phyloP scores from a whole-genome alignment of 2,329 filamentous ascomycete genomes.

The Sporothrix mexicana region DNA sequence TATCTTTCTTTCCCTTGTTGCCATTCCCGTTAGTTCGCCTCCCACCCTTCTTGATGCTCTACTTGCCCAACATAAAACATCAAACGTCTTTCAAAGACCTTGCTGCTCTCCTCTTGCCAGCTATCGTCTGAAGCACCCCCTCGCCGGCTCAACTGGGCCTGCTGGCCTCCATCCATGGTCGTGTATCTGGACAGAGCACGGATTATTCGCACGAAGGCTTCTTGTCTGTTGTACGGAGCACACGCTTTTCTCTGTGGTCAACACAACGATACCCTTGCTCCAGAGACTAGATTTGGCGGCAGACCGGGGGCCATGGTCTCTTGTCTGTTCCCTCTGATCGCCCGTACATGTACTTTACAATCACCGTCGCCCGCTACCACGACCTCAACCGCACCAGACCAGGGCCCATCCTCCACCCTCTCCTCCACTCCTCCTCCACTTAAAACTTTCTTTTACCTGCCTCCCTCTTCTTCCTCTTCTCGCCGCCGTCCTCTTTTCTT shows the following conservation, averaged over 20 bases:
- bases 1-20: not conserved
- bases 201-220: constrained; percentile 8
- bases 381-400: constrained; percentile 31
- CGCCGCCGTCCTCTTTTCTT: constrained; percentile 29
- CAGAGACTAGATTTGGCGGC: constrained; percentile 36
- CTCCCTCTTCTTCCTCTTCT: constrained; percentile 37
- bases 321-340: constrained; percentile 38
- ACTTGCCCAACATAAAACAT: constrained; percentile 1
- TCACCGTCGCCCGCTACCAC: constrained; percentile 28
- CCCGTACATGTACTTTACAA: constrained; percentile 37
- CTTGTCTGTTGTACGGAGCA: constrained; percentile 33
- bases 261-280: constrained; percentile 36
- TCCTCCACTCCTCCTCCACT: constrained; percentile 34
- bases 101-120: not conserved
- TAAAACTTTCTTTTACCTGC: constrained; percentile 37
- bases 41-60: not conserved
- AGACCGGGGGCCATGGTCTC: constrained; percentile 36
- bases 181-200: constrained; percentile 23
- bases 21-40: constrained; percentile 12
- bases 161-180: constrained; percentile 19
- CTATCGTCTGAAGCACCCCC: not conserved
- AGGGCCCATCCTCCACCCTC: constrained; percentile 30
- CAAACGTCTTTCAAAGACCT: not conserved
- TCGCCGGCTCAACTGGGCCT: not conserved
- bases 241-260: constrained; percentile 23